Evolutionary conservation across 169 alveolate genomes (phyloP).

Genomic region (Plasmodium falciparum): DNA sequence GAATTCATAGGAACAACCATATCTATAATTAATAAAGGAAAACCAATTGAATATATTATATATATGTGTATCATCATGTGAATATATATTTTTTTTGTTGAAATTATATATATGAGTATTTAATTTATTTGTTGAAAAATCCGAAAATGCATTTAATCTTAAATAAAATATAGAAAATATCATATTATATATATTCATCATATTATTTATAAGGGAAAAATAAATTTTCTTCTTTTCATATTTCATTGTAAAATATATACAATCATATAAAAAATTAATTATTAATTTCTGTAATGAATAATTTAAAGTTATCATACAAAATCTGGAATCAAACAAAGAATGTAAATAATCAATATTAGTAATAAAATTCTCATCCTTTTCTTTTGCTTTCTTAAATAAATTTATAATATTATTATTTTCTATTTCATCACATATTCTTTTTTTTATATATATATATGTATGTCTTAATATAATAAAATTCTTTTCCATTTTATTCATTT

Average conservation of each 20-base stretch:
- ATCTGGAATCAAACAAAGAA: conserved; percentile 55
- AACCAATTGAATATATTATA: conserved; percentile 23
- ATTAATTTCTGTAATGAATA: conserved; percentile 59
- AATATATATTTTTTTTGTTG: conserved; percentile 11
- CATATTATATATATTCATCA: conserved; percentile 54
- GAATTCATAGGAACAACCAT: conserved; percentile 68
- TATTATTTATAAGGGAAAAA: conserved; percentile 29
- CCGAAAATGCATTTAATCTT: conserved; percentile 58
- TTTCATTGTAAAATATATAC: conserved; percentile 11
- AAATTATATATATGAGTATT: background rate
- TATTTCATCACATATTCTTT: conserved; percentile 50
- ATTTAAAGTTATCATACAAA: conserved; percentile 33
- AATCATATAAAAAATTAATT: conserved; percentile 27
- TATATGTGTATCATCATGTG: conserved; percentile 26
- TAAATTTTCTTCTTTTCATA: background rate
- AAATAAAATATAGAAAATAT: conserved; percentile 59
- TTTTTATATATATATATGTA: conserved; percentile 49
- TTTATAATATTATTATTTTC: conserved; percentile 30
- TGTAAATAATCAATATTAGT: conserved; percentile 49
- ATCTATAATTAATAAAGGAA: conserved; percentile 58
- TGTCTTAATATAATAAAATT: conserved; percentile 12
- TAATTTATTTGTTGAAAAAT: conserved; percentile 43
- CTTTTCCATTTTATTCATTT: conserved; percentile 17
- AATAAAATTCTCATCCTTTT: conserved; percentile 44
- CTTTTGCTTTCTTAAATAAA: conserved; percentile 56